phyloP scores from a whole-genome alignment of 2,329 filamentous ascomycete genomes.

The Endocalyx cinctus region DNA sequence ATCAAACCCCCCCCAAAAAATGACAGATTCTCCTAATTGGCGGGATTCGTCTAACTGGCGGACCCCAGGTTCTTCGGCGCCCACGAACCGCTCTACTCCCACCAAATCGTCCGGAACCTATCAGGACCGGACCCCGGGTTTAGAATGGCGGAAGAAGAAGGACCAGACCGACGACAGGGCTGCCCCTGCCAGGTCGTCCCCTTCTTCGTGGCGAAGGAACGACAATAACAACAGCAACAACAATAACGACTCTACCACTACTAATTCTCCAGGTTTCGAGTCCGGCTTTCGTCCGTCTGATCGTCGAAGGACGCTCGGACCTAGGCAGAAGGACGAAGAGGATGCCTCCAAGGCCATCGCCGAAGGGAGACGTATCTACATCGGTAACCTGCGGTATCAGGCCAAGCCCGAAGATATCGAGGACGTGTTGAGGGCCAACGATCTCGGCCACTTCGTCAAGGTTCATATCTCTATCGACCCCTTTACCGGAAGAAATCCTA shows the following conservation, averaged over 20 bases:
- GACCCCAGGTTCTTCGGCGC: constrained; percentile 4
- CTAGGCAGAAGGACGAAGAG: constrained; percentile 5
- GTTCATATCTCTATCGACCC: constrained; percentile 67
- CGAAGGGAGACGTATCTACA: constrained; percentile 48
- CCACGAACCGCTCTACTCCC: not conserved
- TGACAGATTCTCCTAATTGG: constrained; percentile 10
- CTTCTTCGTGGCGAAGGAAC: no score
- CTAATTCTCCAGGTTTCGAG: not conserved
- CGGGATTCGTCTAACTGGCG: constrained; percentile 11
- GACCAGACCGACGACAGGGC: not conserved
- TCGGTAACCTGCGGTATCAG: constrained; percentile 61
- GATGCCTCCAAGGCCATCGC: constrained; percentile 18
- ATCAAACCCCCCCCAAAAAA: constrained; percentile 1
- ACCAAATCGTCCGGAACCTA: not conserved
- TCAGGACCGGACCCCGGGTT: not conserved
- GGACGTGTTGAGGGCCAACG: constrained; percentile 24
- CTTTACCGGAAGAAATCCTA: constrained; percentile 64
- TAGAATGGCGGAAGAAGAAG: not conserved
- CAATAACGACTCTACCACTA: not conserved
- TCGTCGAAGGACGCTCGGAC: constrained; percentile 5
- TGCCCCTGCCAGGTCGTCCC: no score
- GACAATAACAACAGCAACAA: no score
- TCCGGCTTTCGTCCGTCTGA: constrained; percentile 5
- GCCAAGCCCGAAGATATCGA: constrained; percentile 36
- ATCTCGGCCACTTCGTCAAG: constrained; percentile 39